Conservation (phyloP, 2,329 filamentous ascomycete genomes). For the Cordyceps javanica region DNA sequence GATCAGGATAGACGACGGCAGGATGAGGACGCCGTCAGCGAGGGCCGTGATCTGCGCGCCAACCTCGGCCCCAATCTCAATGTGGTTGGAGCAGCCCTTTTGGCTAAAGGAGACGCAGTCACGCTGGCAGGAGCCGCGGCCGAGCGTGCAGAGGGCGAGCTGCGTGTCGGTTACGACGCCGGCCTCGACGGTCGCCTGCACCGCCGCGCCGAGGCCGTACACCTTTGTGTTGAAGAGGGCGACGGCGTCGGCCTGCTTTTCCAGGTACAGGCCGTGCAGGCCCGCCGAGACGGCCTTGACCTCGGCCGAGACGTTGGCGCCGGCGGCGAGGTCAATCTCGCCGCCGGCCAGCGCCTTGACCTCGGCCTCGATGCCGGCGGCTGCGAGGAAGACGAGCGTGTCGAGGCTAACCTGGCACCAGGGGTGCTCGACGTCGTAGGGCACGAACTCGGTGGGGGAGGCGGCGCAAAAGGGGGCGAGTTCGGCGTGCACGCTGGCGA, state of each 20-base stretch:
- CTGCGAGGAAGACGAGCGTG: slow-evolving; percentile 29
- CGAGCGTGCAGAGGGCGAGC: slow-evolving; percentile 24
- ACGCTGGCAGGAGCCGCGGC: slow-evolving; percentile 27
- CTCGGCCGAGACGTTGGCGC: slow-evolving; percentile 21
- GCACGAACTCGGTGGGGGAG: slow-evolving; percentile 29
- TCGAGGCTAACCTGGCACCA: slow-evolving; percentile 30
- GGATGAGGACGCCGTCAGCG: slow-evolving; percentile 26
- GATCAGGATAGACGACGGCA: slow-evolving; percentile 25
- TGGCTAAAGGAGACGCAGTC: slow-evolving; percentile 34
- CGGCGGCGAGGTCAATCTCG: slow-evolving; percentile 19
- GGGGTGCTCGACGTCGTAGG: slow-evolving; percentile 27
- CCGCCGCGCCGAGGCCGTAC: slow-evolving; percentile 22
- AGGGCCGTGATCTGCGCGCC: slow-evolving; percentile 22
- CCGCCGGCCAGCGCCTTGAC: slow-evolving; percentile 18
- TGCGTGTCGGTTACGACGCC: slow-evolving; percentile 22
- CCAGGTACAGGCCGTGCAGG: slow-evolving; percentile 28
- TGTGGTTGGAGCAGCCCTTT: slow-evolving; percentile 33
- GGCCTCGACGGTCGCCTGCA: slow-evolving; percentile 18
- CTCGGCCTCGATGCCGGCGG: slow-evolving; percentile 23
- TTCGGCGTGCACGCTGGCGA: slow-evolving; percentile 21
- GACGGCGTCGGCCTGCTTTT: slow-evolving; percentile 25
- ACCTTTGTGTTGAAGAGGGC: slow-evolving; percentile 32
- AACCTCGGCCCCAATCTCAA: slow-evolving; percentile 23
- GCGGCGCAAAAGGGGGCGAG: slow-evolving; percentile 29
- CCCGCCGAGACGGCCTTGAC: slow-evolving; percentile 28